These are phyloP conservation scores for Candida germanica DNA, from an alignment of 805 yeast species.

Conservation along the genomic window DNA sequence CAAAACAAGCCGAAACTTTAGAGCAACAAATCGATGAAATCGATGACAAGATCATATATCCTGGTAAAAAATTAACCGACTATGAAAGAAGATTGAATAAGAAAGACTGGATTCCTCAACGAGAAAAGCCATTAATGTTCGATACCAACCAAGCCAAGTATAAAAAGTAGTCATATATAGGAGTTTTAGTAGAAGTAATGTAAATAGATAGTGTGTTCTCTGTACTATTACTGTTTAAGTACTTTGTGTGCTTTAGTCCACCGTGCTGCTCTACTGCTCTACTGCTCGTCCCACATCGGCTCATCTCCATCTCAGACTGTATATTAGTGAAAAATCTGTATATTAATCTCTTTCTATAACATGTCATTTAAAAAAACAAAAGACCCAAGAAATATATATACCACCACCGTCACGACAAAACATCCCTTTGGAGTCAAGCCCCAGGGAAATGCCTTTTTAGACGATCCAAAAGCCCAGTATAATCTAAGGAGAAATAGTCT, in stretches of 20 bases:
- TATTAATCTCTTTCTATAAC: no score
- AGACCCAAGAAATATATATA: slow-evolving; percentile 16
- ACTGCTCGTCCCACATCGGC: no score
- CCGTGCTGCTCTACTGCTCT: no score
- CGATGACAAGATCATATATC: slow-evolving; percentile 63
- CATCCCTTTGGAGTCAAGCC: slow-evolving; percentile 80
- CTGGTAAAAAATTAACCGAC: slow-evolving; percentile 56
- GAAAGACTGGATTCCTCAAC: slow-evolving; percentile 44
- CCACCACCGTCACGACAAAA: slow-evolving; percentile 30
- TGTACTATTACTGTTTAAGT: no score
- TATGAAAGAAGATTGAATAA: slow-evolving; percentile 27
- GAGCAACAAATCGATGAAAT: slow-evolving; percentile 33
- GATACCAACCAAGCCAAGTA: slow-evolving; percentile 21
- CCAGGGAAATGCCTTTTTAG: slow-evolving; percentile 59
- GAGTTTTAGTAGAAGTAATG: no score
- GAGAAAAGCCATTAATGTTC: slow-evolving; percentile 42
- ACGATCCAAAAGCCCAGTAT: slow-evolving; percentile 13
- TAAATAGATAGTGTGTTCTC: no score
- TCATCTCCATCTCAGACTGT: no score
- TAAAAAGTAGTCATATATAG: slow-evolving; percentile 16
- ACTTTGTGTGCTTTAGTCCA: no score
- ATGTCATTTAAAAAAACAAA: slow-evolving; percentile 9
- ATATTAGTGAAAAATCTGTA: no score
- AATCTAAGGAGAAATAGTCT: slow-evolving; percentile 31
- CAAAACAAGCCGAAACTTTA: slow-evolving; percentile 10